Conservation (phyloP, 257 asterid species). For the Jacaranda mimosifolia region DNA sequence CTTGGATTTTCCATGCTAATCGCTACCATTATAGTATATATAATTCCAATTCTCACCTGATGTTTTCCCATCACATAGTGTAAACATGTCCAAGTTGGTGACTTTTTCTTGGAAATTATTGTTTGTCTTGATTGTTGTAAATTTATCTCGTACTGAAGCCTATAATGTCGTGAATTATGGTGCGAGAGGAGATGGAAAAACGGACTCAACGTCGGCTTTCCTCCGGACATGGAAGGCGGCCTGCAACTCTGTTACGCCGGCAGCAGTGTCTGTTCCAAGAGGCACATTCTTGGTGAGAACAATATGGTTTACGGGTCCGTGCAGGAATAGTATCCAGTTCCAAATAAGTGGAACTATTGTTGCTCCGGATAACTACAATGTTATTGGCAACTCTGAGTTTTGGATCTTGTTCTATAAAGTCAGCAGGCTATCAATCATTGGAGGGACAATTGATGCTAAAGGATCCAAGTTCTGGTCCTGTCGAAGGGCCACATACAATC, state of each 20-base stretch:
- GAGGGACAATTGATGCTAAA: constrained; percentile 77
- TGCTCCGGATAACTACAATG: constrained; percentile 61
- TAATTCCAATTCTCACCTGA: not conserved
- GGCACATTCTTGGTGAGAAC: constrained; percentile 58
- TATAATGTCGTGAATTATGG: constrained; percentile 69
- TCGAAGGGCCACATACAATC: constrained; percentile 34
- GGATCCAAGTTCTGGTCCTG: constrained; percentile 72
- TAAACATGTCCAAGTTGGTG: constrained; percentile 29
- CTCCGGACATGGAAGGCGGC: constrained; percentile 77
- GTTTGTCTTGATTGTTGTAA: constrained; percentile 16
- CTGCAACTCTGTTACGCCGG: constrained; percentile 59
- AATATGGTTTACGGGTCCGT: constrained; percentile 67
- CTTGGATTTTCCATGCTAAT: constrained; percentile 43
- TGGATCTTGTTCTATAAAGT: constrained; percentile 78
- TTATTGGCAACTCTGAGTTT: constrained; percentile 54
- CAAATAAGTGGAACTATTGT: constrained; percentile 61
- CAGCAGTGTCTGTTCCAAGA: constrained; percentile 62
- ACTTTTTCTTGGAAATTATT: constrained; percentile 22
- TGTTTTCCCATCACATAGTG: not conserved
- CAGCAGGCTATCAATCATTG: constrained; percentile 55
- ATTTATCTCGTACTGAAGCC: constrained; percentile 40
- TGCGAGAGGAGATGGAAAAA: constrained; percentile 74
- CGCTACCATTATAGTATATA: constrained; percentile 36
- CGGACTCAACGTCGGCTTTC: constrained; percentile 70
- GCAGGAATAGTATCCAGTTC: constrained; percentile 58